Base-by-base conservation (phyloP, 495 filamentous ascomycete species). In the Lasiosphaeria hispida region DNA sequence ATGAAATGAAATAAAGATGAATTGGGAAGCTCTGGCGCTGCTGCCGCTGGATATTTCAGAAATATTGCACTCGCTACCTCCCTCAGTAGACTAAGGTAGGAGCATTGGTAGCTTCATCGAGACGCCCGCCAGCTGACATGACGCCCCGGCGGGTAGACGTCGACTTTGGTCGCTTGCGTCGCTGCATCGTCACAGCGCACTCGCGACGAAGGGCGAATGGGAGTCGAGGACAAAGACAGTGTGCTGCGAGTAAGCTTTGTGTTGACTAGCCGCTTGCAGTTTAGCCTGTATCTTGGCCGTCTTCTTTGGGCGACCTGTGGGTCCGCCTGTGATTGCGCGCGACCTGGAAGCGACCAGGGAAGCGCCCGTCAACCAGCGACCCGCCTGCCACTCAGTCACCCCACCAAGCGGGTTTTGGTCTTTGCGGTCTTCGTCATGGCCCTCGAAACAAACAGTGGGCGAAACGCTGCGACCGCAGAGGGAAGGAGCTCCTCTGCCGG, bases 281-380 rank as follows among this genome's bases (percentile, higher is more conserved):
- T 52, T 52, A 52, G 49, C 49, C 35, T 52, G 49, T 1, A 14
- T 14, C 49, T 19, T 14, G 34, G 19, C 33, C 33, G 47, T n/a
- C 23, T 30, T 30, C 2, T 30, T 30, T 30, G 5, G 23, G 23
- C 5, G 23, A 30, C 23, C 23, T 30, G 33, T n/a, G 9, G n/a
- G 23, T n/a, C 14, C 13, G 6, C 3, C 36, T 7, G 36, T 17
- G n/a, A 30, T 53, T 58, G 47, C 48, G 47, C 48, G 58, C 40
- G 42, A 39, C 42, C 41, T 62, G 48, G 53, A 66, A 66, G 60
- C 63, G 60, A 60, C 63, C 49, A 61, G 60, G 57, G 57, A 56
- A 58, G 41, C 53, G 38, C 13, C 41, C 42, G 14, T 10, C 15
- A 18, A 36, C 38, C 38, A 17, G 10, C 23, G 17, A 7, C 40